Evolutionary conservation across 2,329 filamentous ascomycete species (phyloP).

Genomic region (Graphilbum fragrans): DNA sequence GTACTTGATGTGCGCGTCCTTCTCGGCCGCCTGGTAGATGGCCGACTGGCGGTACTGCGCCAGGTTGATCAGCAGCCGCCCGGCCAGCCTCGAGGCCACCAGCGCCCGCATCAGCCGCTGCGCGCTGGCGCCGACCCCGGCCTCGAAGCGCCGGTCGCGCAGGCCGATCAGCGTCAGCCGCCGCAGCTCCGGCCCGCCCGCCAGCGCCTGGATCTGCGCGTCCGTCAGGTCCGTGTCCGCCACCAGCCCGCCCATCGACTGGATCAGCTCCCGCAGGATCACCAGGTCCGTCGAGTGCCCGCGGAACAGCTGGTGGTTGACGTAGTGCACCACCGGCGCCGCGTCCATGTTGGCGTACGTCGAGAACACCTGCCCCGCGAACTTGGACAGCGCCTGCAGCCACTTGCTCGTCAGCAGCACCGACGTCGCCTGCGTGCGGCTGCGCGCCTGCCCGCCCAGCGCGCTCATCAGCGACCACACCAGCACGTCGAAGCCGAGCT

Average conservation of each 20-base stretch:
- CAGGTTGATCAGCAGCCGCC: slow-evolving; percentile 76
- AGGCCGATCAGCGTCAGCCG: slow-evolving; percentile 70
- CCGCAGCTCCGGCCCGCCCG: slow-evolving; percentile 68
- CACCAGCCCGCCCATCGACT: slow-evolving; percentile 87
- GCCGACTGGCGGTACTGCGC: slow-evolving; percentile 85
- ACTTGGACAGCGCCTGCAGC: slow-evolving; percentile 81
- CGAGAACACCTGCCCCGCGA: slow-evolving; percentile 81
- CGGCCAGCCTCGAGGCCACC: slow-evolving; percentile 64
- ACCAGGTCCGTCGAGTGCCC: slow-evolving; percentile 86
- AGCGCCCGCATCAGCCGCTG: slow-evolving; percentile 71
- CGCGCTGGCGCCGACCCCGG: slow-evolving; percentile 56
- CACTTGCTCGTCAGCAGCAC: slow-evolving; percentile 74
- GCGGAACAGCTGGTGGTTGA: slow-evolving; percentile 67
- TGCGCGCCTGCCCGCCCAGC: slow-evolving; percentile 47
- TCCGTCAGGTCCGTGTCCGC: slow-evolving; percentile 83
- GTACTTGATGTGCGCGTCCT: slow-evolving; percentile 74
- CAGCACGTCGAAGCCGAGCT: slow-evolving; percentile 83
- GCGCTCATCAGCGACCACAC: slow-evolving; percentile 84
- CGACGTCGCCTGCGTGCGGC: slow-evolving; percentile 49
- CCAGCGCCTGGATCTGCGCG: slow-evolving; percentile 74
- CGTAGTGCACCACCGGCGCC: slow-evolving; percentile 77
- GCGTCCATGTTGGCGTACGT: slow-evolving; percentile 76
- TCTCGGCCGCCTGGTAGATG: slow-evolving; percentile 59
- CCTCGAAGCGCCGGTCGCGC: slow-evolving; percentile 57
- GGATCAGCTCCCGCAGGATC: slow-evolving; percentile 80